Evolutionary conservation across 306 rosid genomes (phyloP), one percentile per base, ranked within the genome.

Genomic region (Rubus idaeus): DNA sequence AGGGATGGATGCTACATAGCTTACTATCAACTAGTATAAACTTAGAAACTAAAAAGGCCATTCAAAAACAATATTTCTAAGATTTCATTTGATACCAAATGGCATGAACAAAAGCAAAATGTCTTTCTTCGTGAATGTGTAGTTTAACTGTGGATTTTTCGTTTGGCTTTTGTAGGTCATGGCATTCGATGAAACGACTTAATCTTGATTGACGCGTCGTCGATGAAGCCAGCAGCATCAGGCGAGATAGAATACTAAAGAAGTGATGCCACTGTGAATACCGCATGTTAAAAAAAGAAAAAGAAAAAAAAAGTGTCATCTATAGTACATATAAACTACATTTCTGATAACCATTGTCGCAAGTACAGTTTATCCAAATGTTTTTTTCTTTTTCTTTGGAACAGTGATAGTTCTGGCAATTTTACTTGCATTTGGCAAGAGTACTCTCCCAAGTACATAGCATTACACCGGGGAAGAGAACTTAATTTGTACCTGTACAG

Each of bases 131-230:
- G 26, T 73, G 77, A 58, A 61, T 51, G 39, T 55, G 10, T 65
- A 30, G 23, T 66, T 35, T 42, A 35, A 23, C 26, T 70, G 9
- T 40, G 12, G 47, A 46, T 44, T 65, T 50, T 82, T 40, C 72
- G 84, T 18, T 60, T 50, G 69, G 74, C 58, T 65, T 39, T 37
- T 44, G 39, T 85, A 91, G 98, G 98, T 85, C 82, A 90, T 91
- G 97, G 91, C 82, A 75, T 94, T 91, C 81, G 90, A 94, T 85
- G 98, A 94, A 84, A 84, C 94, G 77, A 77, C 96, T 5, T 88
- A 81, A 86, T 64, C 85, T 75, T 81, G 87, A 75, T 70, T 41
- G 66, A 62, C 63, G 49, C n/a, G 81, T 90, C 80, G 85, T 82
- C 61, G 91, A 90, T 62, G 89, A 88, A 81, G 86, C 79, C 72